Evolutionary conservation across 768 basidiomycete genomes (phyloP), one percentile per base, ranked within the genome.

Genomic region (Ramaria rubella): DNA sequence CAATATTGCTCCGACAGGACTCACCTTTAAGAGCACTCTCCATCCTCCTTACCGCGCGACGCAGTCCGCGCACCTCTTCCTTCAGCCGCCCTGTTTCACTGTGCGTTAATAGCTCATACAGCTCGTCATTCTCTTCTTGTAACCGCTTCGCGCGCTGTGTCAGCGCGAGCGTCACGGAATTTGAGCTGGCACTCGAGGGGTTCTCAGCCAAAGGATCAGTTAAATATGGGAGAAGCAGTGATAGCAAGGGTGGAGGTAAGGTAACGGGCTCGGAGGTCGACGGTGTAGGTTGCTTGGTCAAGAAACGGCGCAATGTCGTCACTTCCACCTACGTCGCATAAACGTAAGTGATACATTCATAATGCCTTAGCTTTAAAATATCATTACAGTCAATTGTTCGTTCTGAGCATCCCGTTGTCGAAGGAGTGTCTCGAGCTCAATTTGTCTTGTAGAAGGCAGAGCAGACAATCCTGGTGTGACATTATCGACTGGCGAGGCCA

Each of bases 81-180:
- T 90, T 90, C 60, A 93, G 66, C 66, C 80, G 83, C 4, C 89
- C 90, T 0, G 87, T 86, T 69, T 93, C 90, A 38, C 85, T 81
- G 24, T 74, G 74, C 67, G 81, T 86, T 55, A 93, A 70, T 9
- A 92, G 71, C 49, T 83, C 80, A 66, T 92, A 93, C 17, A 93
- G 68, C 60, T 93, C 90, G 61, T 93, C 89, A 58, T 93, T 93
- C 69, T 93, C 90, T 55, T 90, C 86, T 66, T 93, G 90, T 9
- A 93, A 72, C 17, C 84, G 69, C 48, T 81, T 81, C 26, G 81
- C 79, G 46, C 87, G 77, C 64, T 91, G 89, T 0, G 81, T 86
- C 57, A 93, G 76, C 0, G 90, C 90, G n/a, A 82, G 75, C 36
- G 80, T 72, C 30, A 87, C 84, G 1, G 85, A 86, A 60, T 75